Percentiles rank a stretch among this genome's conserved stretches.
These are phyloP conservation scores for Gaultheria prostrata DNA, from an alignment of 148 eudicot species.

Conservation along the genomic window DNA sequence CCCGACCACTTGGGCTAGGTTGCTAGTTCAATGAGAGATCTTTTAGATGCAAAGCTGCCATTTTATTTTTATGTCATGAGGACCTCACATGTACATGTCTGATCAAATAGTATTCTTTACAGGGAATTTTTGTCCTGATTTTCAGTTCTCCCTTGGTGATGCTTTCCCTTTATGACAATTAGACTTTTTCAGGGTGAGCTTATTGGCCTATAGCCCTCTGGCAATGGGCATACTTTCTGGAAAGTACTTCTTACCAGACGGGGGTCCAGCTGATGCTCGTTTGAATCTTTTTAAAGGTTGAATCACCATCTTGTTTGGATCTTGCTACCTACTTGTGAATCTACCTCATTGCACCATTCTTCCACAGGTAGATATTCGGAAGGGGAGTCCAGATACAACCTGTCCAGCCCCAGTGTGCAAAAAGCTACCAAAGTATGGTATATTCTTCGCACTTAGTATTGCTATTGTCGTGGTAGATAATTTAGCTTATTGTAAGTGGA, in stretches of 20 bases:
- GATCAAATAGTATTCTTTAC: too few relatives aligned
- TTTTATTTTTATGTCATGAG: neutral
- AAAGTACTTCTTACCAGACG: conserved; percentile 58
- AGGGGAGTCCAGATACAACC: conserved; percentile 85
- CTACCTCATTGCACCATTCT: neutral
- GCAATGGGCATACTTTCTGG: conserved; percentile 95
- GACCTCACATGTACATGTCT: neutral
- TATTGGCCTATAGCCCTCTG: conserved; percentile 91
- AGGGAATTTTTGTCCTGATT: neutral
- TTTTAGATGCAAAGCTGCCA: neutral
- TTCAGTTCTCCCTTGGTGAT: neutral
- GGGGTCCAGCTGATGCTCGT: conserved; percentile 75
- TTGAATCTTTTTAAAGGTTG: conserved; percentile 72
- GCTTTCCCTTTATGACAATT: conserved; percentile 12
- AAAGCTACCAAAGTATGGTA: conserved; percentile 53
- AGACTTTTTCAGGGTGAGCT: conserved; percentile 43
- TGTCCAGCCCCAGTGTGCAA: conserved; percentile 41
- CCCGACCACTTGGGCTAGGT: neutral
- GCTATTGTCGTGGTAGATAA: neutral
- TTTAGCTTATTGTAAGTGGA: neutral
- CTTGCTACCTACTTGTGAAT: neutral
- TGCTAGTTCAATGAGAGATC: neutral
- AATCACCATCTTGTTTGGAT: conserved; percentile 1
- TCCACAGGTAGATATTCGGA: conserved; percentile 73
- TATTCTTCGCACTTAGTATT: neutral